Conservation (phyloP, 495 filamentous ascomycete genomes). For the Venustampulla echinocandica region DNA sequence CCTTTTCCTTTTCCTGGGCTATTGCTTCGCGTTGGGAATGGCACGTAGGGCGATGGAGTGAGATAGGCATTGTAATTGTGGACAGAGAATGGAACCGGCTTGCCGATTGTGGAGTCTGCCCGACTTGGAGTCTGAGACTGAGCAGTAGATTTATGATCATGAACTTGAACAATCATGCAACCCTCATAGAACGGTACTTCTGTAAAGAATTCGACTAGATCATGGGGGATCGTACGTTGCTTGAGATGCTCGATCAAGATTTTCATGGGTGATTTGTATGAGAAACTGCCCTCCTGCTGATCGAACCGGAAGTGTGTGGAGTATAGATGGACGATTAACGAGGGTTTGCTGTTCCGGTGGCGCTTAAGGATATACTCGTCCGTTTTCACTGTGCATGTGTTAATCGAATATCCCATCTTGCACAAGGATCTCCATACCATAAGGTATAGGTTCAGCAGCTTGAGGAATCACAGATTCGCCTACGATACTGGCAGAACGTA, state of each 20-base stretch:
- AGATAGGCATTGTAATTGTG: conserved; percentile 84
- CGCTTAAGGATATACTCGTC: conserved; percentile 74
- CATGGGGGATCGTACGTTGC: conserved; percentile 41
- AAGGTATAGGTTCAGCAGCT: conserved; percentile 36
- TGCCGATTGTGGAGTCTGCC: conserved; percentile 47
- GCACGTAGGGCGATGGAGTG: conserved; percentile 78
- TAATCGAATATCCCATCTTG: conserved; percentile 7
- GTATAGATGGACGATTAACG: conserved; percentile 78
- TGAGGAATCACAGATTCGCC: conserved; percentile 30
- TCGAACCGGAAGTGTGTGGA: conserved; percentile 86
- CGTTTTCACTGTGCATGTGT: conserved; percentile 46
- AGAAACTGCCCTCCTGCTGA: conserved; percentile 83
- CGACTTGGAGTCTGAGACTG: conserved; percentile 49
- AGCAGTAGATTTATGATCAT: conserved; percentile 68
- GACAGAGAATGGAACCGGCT: conserved; percentile 64
- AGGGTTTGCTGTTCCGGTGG: conserved; percentile 66
- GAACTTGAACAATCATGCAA: conserved; percentile 85
- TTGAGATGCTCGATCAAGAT: conserved; percentile 65
- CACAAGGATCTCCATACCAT: conserved; percentile 28
- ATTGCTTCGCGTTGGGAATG: conserved; percentile 60
- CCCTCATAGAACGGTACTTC: conserved; percentile 87
- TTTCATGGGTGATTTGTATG: conserved; percentile 85
- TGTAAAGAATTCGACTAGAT: conserved; percentile 49
- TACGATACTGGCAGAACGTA: conserved; percentile 36
- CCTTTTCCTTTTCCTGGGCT: conserved; percentile 21